A percentile compares a stretch with the other conserved stretches of the same genome.
These are phyloP conservation scores for Colletotrichum simmondsii DNA, from an alignment of 2,329 filamentous ascomycete genomes.

Conservation along the genomic window DNA sequence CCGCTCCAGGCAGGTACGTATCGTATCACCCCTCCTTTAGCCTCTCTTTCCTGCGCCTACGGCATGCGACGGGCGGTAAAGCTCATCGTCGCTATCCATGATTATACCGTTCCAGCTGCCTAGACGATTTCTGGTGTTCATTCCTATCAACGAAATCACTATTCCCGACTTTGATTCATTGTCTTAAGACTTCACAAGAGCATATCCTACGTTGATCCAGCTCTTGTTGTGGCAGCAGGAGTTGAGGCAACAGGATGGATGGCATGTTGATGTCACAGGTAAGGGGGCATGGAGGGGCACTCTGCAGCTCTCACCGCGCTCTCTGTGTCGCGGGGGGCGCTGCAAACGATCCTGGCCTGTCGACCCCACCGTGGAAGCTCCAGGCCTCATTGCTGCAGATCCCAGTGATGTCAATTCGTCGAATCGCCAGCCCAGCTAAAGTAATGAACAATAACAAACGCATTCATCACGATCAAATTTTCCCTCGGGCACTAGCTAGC, in stretches of 20 bases:
- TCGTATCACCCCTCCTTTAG: background rate
- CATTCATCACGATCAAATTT: conserved; percentile 10
- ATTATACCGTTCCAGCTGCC: background rate
- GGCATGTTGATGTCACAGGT: conserved; percentile 8
- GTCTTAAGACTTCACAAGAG: background rate
- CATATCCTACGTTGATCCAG: background rate
- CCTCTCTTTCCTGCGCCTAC: background rate
- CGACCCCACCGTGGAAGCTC: conserved; percentile 2
- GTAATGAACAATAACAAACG: background rate
- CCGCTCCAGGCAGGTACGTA: background rate
- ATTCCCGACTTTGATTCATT: background rate
- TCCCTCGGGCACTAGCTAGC: conserved; percentile 10
- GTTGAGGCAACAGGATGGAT: background rate
- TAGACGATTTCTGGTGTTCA: background rate
- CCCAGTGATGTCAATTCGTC: conserved; percentile 28
- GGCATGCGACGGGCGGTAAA: background rate
- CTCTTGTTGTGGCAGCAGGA: background rate
- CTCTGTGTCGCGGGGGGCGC: conserved; percentile 25
- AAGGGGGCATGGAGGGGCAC: conserved; percentile 29
- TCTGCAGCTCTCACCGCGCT: conserved; percentile 8
- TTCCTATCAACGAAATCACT: background rate
- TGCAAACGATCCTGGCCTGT: conserved; percentile 14
- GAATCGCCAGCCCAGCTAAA: background rate
- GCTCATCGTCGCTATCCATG: background rate
- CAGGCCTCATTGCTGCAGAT: conserved; percentile 14